Base-by-base conservation (phyloP, 441 rosid species). In the Melastoma candidum region DNA sequence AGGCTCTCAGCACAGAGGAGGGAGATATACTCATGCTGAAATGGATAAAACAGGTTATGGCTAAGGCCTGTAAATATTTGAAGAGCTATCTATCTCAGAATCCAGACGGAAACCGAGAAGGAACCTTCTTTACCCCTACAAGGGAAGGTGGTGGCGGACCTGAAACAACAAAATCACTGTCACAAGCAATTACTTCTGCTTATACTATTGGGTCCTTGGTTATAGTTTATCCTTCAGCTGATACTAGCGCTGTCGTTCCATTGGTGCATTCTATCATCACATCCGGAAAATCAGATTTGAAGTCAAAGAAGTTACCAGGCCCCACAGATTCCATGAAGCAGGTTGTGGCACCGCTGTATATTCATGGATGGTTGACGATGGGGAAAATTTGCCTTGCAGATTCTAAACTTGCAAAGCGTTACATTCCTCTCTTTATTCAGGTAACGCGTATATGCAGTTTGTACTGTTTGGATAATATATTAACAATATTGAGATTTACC, bases 351-450 rank as follows among this genome's bases (percentile, higher is more conserved):
- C 72, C 92, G 57, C 66, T 88, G 61, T 92, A 84, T 58, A 77
- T 82, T 57, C 96, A 85, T 67, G 84, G 88, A 44, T 88, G 97
- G 98, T 61, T 87, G 74, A 77, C 97, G 49, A 78, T 88, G 94
- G 95, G 92, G 61, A 92, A 92, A 75, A 70, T 92, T 51, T 92
- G 97, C 76, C 79, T 92, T 49, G 90, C 85, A 11, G 95, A 88
- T 55, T 92, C 76, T 63, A 85, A 82, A 65, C 90, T 85, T 64
- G 97, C 92, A n/a, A 92, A 87, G 69, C 73, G 80, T 24, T 85
- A 90, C 54, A 84, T 90, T 69, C 97, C 96, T 59, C 71, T 87
- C 63, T 87, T 90, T 77, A 86, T 89, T 63, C 92, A 90, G 96
- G 97, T 90, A 32, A 32, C 8, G 41, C 41, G 8, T 32, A 8